Base-by-base conservation (phyloP, 192 early-diverging fungal genomes). In the Kickxella alabastrina region DNA sequence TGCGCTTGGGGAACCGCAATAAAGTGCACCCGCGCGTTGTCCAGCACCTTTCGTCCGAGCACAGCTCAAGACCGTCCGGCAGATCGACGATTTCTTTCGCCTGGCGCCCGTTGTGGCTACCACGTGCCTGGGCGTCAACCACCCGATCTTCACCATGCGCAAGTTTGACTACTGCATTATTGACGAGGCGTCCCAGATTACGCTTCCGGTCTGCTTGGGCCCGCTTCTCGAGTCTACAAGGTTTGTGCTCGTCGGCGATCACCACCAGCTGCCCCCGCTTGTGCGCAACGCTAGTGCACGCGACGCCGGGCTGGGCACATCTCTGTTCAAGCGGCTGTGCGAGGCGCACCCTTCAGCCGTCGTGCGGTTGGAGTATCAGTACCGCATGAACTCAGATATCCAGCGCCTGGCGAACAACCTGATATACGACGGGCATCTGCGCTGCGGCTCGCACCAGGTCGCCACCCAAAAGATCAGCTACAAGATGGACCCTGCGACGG, bases 111-210 rank as follows among this genome's bases (percentile, higher is more conserved):
- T 98, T 0, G 87, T 98, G 21, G 95, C 85, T 3, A 89, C 90
- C 3, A 98, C 95, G 4, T 93, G 93, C 49, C 62, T 95, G 22
- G 92, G 92, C 9, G 84, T 89, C 41, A 83, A 70, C 26, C 86
- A 97, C 49, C 59, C 83, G 7, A 46, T 95, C 6, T 92, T 95
- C 54, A 58, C 78, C 3, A 80, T 79, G 48, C 80, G 87, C 34
- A 56, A 70, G 38, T 98, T 98, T 65, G 95, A 98, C 65, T 95
- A 91, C 63, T 96, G 92, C 58, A 93, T 98, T 43, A 83, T 98
- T 5, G 95, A 98, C 66, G 95, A 98, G 52, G 92, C 93, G 8
- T 92, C 93, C 13, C 95, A 98, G 66, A 82, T 98, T 21, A 91
- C 90, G 14, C 58, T 96, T 25, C 95, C 95, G 0, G 84, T 87